Percentiles rank a stretch among this genome's conserved stretches.
phyloP scores from a whole-genome alignment of 345 rosid genomes.

The Arabis alpina region DNA sequence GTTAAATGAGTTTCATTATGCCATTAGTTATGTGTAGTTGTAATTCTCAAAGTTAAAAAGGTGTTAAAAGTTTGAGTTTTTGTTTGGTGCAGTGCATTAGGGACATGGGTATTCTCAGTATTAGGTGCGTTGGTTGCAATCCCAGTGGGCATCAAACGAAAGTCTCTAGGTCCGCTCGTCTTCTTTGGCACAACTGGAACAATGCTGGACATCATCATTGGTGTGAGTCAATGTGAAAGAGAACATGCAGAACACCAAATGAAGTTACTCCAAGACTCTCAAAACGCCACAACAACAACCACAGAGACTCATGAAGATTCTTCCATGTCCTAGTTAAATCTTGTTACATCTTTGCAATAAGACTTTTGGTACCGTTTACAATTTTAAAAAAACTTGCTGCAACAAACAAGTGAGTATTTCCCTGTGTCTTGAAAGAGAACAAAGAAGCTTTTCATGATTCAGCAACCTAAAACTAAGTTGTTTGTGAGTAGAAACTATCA shows the following conservation, averaged over 20 bases:
- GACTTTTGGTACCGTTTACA: neutral
- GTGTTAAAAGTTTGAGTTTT: neutral
- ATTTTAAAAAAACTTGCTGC: neutral
- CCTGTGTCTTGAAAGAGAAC: neutral
- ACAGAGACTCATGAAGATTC: slow-evolving; percentile 30
- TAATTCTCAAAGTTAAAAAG: slow-evolving; percentile 8
- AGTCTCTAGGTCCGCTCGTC: slow-evolving; percentile 86
- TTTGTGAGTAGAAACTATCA: too few species aligned
- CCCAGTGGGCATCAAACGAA: slow-evolving; percentile 89
- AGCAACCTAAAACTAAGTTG: too few species aligned
- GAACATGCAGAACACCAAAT: slow-evolving; percentile 97
- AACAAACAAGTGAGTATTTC: slow-evolving; percentile 1
- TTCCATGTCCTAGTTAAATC: slow-evolving; percentile 32
- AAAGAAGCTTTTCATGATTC: slow-evolving; percentile 6
- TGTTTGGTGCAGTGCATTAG: slow-evolving; percentile 65
- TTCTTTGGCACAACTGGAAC: slow-evolving; percentile 97
- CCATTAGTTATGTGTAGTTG: neutral
- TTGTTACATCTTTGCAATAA: neutral
- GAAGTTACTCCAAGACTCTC: slow-evolving; percentile 70
- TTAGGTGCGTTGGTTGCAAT: slow-evolving; percentile 86
- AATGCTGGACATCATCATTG: slow-evolving; percentile 92
- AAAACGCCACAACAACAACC: slow-evolving; percentile 36
- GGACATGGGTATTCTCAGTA: slow-evolving; percentile 94
- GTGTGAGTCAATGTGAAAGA: slow-evolving; percentile 87
- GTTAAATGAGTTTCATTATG: neutral